Conservation (phyloP, 768 basidiomycete species). For the Boletellus sp. region DNA sequence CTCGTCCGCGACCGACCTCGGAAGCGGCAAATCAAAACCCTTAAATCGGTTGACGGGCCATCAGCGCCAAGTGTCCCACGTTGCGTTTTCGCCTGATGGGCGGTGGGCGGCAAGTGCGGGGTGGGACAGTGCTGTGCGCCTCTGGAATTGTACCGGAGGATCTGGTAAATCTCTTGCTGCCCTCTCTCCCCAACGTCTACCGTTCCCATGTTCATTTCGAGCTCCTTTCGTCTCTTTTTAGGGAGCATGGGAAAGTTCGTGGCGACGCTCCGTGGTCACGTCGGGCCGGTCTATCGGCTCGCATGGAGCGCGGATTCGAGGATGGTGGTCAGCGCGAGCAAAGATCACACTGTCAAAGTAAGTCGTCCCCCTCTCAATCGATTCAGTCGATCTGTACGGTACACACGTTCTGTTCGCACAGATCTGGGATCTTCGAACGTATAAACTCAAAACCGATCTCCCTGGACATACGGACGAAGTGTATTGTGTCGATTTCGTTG, state of each 20-base stretch:
- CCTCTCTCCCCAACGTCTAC: too few species aligned
- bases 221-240: neutral
- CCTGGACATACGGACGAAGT: constrained; percentile 98
- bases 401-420: neutral
- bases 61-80: constrained; percentile 91
- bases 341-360: constrained; percentile 94
- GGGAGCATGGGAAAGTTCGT: constrained; percentile 81
- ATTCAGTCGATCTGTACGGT: neutral
- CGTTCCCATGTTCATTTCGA: neutral
- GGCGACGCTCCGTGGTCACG: constrained; percentile 86
- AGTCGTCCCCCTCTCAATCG: constrained; percentile 17
- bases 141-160: constrained; percentile 75
- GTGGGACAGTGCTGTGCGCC: constrained; percentile 85
- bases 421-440: constrained; percentile 97
- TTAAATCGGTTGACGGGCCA: constrained; percentile 85
- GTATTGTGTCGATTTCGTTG: constrained; percentile 98
- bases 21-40: constrained; percentile 57
- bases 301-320: constrained; percentile 95
- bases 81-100: constrained; percentile 93
- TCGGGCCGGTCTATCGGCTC: constrained; percentile 90
- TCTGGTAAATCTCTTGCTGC: constrained; percentile 34
- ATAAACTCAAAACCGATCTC: constrained; percentile 90
- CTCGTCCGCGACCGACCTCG: constrained; percentile 37
- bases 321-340: constrained; percentile 90
- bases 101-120: constrained; percentile 87